Evolutionary conservation across 1,139 yeast genomes (phyloP), one percentile per base, ranked within the genome.

Genomic region (Taphrina communis): DNA sequence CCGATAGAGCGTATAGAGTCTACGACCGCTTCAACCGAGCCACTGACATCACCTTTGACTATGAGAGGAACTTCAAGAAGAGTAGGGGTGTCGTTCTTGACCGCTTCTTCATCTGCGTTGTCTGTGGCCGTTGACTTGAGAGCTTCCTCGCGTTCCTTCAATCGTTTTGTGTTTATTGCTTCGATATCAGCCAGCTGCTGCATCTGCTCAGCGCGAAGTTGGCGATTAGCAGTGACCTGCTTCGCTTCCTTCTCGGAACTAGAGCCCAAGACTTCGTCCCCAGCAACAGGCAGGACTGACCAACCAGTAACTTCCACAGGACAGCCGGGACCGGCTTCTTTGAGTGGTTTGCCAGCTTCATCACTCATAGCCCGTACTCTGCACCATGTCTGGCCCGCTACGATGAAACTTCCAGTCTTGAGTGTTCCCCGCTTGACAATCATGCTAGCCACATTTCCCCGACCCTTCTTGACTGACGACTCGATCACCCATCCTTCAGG

Each of bases 251-350:
- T 82, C 76, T 93, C 98, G 73, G 81, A 84, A 70, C 84, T 83
- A 8, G 96, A 96, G 76, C 91, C 89, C 7, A 94, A 77, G 0
- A 90, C 86, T 73, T 86, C 86, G 72, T 92, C 97, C 1, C 99
- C 99, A 25, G 97, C 95, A 66, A 86, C 90, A 0, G 99, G 99
- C 59, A 92, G 80, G 52, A 88, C 94, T 75, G 90, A 92, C 99
- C 99, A 94, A 0, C 99, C 99, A 78, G 92, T 84, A 6, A 94
- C 83, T 75, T 92, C 96, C 0, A 91, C 96, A 0, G 98, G 97
- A 1, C 90, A 88, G 0, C 97, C 89, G 0, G 99, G 98, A 0
- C 86, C 86, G 0, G 97, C 98, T 38, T 78, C 70, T 72, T 86
- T 85, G 14, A 92, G 79, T 0, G 80, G 70, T 72, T 86, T 87